These are phyloP conservation scores for Populus euphratica DNA, from an alignment of 345 rosid genomes.

Conservation along the genomic window DNA sequence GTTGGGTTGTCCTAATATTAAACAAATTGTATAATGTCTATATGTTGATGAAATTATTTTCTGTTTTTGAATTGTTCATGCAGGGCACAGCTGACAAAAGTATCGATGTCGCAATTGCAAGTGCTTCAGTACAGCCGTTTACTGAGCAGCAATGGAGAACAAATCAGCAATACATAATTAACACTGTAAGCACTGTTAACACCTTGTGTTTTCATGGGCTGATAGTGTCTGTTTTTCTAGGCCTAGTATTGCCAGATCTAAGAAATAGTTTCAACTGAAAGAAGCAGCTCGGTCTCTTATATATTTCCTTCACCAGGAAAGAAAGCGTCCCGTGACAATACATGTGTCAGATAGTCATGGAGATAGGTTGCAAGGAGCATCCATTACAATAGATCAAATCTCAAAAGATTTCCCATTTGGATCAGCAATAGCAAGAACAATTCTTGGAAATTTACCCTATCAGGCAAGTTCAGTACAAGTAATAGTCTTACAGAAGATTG, in stretches of 20 bases:
- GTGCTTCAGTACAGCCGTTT: conserved; percentile 67
- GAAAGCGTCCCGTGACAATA: conserved; percentile 66
- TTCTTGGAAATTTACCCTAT: conserved; percentile 63
- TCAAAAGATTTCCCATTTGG: conserved; percentile 80
- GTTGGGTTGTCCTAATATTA: background rate
- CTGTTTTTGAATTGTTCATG: background rate
- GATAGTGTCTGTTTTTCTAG: background rate
- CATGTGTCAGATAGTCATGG: conserved; percentile 63
- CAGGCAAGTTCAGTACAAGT: conserved; percentile 43
- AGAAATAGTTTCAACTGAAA: background rate
- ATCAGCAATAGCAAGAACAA: conserved; percentile 70
- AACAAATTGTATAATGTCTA: background rate
- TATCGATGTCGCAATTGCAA: conserved; percentile 36
- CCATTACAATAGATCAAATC: conserved; percentile 47
- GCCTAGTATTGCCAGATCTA: background rate
- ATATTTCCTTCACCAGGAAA: conserved; percentile 33
- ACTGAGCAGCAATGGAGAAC: conserved; percentile 62
- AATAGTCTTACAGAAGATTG: background rate
- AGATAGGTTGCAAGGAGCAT: conserved; percentile 49
- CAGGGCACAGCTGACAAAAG: conserved; percentile 42
- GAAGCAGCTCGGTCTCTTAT: background rate
- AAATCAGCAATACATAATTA: conserved; percentile 54
- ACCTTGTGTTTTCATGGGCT: background rate
- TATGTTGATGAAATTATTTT: background rate
- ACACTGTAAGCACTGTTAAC: conserved; percentile 37